Evolutionary conservation across 2,329 filamentous ascomycete genomes (phyloP).

Genomic region (Sclerotinia borealis): DNA sequence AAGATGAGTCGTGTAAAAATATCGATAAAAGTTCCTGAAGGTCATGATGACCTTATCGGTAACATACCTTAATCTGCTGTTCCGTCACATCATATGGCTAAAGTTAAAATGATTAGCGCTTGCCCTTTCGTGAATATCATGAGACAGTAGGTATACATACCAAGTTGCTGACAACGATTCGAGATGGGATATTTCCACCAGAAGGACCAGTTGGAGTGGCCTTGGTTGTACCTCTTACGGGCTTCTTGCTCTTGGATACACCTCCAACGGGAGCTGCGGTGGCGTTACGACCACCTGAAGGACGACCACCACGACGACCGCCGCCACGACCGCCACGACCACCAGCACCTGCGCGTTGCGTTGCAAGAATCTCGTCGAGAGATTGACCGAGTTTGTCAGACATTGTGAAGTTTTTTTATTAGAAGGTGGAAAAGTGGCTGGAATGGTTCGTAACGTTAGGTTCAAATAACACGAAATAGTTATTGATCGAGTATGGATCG

Average conservation of each 20-base stretch:
- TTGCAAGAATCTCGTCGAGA: constrained; percentile 92
- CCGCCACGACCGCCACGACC: constrained; percentile 36
- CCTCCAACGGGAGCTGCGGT: constrained; percentile 70
- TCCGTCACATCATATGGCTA: constrained; percentile 96
- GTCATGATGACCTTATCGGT: constrained; percentile 66
- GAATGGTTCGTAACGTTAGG: constrained; percentile 27
- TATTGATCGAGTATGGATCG: constrained; percentile 22
- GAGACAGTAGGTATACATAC: constrained; percentile 51
- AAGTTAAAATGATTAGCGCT: constrained; percentile 14
- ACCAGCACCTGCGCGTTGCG: constrained; percentile 34
- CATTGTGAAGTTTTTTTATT: constrained; percentile 52
- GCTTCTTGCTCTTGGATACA: constrained; percentile 68
- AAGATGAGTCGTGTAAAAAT: constrained; percentile 42
- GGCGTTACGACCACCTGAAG: constrained; percentile 34
- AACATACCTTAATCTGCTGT: constrained; percentile 99
- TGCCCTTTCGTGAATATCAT: background rate
- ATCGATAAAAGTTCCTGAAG: constrained; percentile 65
- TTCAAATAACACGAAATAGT: constrained; percentile 27
- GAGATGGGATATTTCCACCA: constrained; percentile 66
- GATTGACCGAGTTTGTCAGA: constrained; percentile 94
- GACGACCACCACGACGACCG: constrained; percentile 41
- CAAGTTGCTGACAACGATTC: constrained; percentile 79
- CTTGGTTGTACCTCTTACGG: constrained; percentile 54
- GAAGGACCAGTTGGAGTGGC: constrained; percentile 59
- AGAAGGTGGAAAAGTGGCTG: constrained; percentile 24